Percentiles rank a stretch among this genome's conserved stretches.
phyloP scores from a whole-genome alignment of 83 land plant genomes.

The Diphasiastrum complanatum region DNA sequence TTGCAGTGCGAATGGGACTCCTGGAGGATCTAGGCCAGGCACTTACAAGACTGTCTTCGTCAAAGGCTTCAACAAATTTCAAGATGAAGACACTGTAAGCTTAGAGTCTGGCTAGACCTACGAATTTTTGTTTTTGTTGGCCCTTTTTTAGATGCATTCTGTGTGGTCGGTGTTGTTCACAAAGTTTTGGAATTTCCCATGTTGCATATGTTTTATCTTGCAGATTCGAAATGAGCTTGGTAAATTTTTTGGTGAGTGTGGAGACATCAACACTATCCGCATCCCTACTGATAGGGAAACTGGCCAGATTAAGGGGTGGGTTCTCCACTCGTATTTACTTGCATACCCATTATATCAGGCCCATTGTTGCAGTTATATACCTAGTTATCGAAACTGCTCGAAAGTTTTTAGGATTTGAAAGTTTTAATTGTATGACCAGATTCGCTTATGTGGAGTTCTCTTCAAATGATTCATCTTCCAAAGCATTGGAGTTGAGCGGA shows the following conservation, averaged over 20 bases:
- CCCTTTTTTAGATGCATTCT: too few relatives aligned
- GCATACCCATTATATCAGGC: neutral
- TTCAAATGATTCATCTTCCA: neutral
- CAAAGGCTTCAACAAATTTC: neutral
- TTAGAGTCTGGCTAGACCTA: neutral
- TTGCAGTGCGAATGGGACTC: neutral
- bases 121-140: neutral
- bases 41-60: neutral
- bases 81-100: neutral
- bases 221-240: neutral
- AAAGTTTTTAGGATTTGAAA: too few relatives aligned
- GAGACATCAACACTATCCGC: neutral
- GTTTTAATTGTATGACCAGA: too few relatives aligned
- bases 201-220: neutral
- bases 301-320: neutral
- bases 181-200: too few relatives aligned
- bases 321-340: too few relatives aligned
- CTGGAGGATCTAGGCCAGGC: neutral
- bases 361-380: neutral
- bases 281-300: slow-evolving; percentile 2
- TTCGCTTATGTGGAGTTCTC: neutral
- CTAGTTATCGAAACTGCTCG: neutral
- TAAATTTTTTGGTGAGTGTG: neutral
- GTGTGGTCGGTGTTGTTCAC: too few relatives aligned
- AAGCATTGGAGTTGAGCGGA: neutral